A percentile compares a stretch with the other conserved stretches of the same genome.
These are phyloP conservation scores for Punica granatum DNA, from an alignment of 345 rosid species.

Conservation along the genomic window DNA sequence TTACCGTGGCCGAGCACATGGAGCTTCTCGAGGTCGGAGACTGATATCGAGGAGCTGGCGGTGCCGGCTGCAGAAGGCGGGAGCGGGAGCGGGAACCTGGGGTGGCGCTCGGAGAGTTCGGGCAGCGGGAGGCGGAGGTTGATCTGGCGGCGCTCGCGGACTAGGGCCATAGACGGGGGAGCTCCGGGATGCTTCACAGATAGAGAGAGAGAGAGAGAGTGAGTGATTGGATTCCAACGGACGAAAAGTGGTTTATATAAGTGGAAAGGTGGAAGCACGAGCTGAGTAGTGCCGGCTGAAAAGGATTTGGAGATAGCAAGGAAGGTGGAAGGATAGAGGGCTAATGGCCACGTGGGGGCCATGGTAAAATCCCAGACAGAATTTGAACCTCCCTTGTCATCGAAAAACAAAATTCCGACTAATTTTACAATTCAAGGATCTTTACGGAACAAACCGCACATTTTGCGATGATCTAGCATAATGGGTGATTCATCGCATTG, in stretches of 20 bases:
- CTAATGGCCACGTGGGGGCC: neutral
- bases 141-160: conserved; percentile 74
- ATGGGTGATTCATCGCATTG: too few species aligned
- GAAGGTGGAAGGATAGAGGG: conserved; percentile 15
- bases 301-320: conserved; percentile 8
- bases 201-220: neutral
- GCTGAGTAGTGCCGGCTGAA: neutral
- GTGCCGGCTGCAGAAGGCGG: conserved; percentile 22
- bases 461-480: too few species aligned
- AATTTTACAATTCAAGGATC: too few species aligned
- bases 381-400: too few species aligned
- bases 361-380: too few species aligned
- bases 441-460: too few species aligned
- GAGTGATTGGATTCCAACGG: neutral
- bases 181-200: neutral
- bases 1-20: conserved; percentile 76
- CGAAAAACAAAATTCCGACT: too few species aligned
- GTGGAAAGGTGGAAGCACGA: conserved; percentile 8
- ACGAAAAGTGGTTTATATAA: conserved; percentile 13
- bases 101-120: conserved; percentile 38
- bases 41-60: conserved; percentile 15
- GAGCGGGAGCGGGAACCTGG: conserved; percentile 44
- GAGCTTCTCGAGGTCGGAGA: conserved; percentile 54
- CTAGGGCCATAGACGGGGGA: conserved; percentile 40
- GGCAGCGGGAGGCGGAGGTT: conserved; percentile 71